Evolutionary conservation across 371 early-diverging fungal genomes (phyloP).

Genomic region (Capillidium rhysosporum): DNA sequence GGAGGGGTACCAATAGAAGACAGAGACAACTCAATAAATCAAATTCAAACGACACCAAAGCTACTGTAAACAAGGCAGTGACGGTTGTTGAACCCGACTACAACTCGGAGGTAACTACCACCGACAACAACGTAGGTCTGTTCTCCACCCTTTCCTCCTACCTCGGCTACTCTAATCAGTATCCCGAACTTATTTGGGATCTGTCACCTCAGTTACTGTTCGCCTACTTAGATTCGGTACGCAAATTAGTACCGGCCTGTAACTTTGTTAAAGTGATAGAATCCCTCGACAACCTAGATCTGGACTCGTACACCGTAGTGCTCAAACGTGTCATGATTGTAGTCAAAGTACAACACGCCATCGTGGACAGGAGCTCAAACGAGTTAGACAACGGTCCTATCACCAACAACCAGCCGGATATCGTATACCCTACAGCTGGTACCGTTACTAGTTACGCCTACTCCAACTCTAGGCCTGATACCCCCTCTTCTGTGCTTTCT

Average conservation of each 20-base stretch:
- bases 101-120: background rate
- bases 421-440: background rate
- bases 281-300: background rate
- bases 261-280: background rate
- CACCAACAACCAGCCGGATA: background rate
- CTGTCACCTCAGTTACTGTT: background rate
- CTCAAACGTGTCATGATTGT: constrained; percentile 5
- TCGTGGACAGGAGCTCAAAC: background rate
- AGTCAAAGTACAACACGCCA: background rate
- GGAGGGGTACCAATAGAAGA: background rate
- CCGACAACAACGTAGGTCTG: background rate
- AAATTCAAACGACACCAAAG: too few species aligned
- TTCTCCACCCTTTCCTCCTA: constrained; percentile 3
- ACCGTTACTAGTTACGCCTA: background rate
- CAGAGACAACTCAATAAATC: background rate
- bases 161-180: background rate
- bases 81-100: background rate
- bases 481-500: background rate
- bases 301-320: background rate
- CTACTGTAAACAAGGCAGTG: background rate
- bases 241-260: background rate
- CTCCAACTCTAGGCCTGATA: background rate
- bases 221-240: constrained; percentile 1
- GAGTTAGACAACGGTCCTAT: background rate
- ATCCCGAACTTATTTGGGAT: constrained; percentile 5